Percentiles rank a stretch among this genome's conserved stretches.
These are phyloP conservation scores for Aspergillus awamori DNA, from an alignment of 2,329 filamentous ascomycete species.

Conservation along the genomic window DNA sequence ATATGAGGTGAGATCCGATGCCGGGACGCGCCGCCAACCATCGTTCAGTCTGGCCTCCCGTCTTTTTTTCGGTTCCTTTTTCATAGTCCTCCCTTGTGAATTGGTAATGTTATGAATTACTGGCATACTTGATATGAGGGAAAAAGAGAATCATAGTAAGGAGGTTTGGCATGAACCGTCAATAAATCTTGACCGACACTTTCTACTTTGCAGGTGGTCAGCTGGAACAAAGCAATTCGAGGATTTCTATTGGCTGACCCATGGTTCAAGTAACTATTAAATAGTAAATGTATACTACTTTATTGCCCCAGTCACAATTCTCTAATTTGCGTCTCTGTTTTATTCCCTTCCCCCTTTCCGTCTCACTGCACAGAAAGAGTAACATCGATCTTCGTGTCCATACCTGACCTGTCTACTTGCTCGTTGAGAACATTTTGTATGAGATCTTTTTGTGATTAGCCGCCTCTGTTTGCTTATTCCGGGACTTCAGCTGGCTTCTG, in stretches of 20 bases:
- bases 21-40: too few relatives aligned
- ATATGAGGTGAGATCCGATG: too few relatives aligned
- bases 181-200: slow-evolving; percentile 13
- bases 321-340: slow-evolving; percentile 8
- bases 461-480: slow-evolving; percentile 12
- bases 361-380: neutral
- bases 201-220: slow-evolving; percentile 11
- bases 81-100: too few relatives aligned
- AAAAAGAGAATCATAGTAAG: neutral
- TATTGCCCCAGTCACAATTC: slow-evolving; percentile 7
- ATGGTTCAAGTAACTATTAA: slow-evolving; percentile 10
- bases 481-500: slow-evolving; percentile 6
- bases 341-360: neutral
- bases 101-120: too few relatives aligned
- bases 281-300: neutral
- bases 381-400: slow-evolving; percentile 6
- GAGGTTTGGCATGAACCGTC: slow-evolving; percentile 9
- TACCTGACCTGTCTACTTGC: neutral
- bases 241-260: neutral
- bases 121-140: neutral
- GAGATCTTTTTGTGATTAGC: slow-evolving; percentile 7
- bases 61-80: too few relatives aligned
- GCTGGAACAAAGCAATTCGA: slow-evolving; percentile 2
- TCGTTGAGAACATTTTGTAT: neutral
- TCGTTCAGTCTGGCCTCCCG: too few relatives aligned